phyloP scores from a whole-genome alignment of 2,329 filamentous ascomycete species.

The Aureobasidium melanogenum region DNA sequence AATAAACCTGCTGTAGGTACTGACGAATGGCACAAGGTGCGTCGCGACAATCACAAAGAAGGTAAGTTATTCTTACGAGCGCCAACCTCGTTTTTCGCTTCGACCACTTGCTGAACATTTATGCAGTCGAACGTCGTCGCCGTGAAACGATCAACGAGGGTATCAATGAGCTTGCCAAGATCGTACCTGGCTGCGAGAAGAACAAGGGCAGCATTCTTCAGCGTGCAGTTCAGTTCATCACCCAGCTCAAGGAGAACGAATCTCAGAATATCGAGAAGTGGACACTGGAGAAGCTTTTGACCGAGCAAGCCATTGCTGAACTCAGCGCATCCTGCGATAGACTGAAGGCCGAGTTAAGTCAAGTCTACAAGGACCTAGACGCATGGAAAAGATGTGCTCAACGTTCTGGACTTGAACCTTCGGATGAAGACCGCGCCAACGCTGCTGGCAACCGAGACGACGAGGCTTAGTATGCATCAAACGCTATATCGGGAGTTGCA shows the following conservation, averaged over 20 bases:
- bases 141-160: constrained; percentile 98
- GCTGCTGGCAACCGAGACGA: not conserved
- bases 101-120: not conserved
- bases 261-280: constrained; percentile 90
- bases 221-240: constrained; percentile 88
- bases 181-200: constrained; percentile 95
- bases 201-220: constrained; percentile 97
- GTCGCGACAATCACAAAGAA: constrained; percentile 98
- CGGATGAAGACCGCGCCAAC: constrained; percentile 9
- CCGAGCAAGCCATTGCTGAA: constrained; percentile 81
- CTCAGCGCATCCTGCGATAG: constrained; percentile 81
- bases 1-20: constrained; percentile 84
- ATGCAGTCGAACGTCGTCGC: constrained; percentile 80
- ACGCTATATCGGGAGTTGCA: not conserved
- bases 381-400: constrained; percentile 59
- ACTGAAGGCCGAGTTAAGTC: constrained; percentile 69
- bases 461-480: not conserved
- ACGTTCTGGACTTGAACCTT: constrained; percentile 20
- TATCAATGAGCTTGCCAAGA: constrained; percentile 95
- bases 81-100: constrained; percentile 6
- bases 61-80: constrained; percentile 45
- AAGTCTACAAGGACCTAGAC: constrained; percentile 68
- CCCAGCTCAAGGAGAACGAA: constrained; percentile 88
- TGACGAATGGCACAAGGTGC: constrained; percentile 94
- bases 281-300: constrained; percentile 83